Percentiles rank a stretch among this genome's conserved stretches.
Evolutionary conservation across 1,284 basidiomycete genomes (phyloP).

Genomic region (Moniliophthora roreri): DNA sequence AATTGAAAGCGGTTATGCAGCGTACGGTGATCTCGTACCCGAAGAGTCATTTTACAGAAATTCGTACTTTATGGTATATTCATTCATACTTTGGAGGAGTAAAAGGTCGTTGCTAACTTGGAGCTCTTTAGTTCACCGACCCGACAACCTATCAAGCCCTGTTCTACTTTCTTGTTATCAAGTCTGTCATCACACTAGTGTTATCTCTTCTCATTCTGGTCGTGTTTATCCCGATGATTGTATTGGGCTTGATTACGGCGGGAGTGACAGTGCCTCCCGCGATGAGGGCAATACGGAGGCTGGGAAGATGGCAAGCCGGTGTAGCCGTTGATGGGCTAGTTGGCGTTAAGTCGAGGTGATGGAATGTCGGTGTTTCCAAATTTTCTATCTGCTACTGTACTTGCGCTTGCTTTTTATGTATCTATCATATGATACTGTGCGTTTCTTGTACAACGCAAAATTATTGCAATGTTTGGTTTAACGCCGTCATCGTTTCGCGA

Average conservation of each 20-base stretch:
- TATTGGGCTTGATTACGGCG: constrained; percentile 29
- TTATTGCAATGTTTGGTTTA: too few species aligned
- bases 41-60: constrained; percentile 77
- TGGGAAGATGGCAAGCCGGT: constrained; percentile 80
- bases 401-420: too few species aligned
- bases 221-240: constrained; percentile 55
- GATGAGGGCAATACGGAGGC: constrained; percentile 57
- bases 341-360: constrained; percentile 31
- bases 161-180: constrained; percentile 84
- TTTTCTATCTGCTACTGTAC: too few species aligned
- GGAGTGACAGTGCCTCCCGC: constrained; percentile 65
- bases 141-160: constrained; percentile 76
- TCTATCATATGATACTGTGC: too few species aligned
- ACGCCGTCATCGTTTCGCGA: too few species aligned
- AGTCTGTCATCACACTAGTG: constrained; percentile 74
- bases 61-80: constrained; percentile 71
- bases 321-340: constrained; percentile 73
- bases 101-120: background rate
- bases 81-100: constrained; percentile 1
- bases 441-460: too few species aligned
- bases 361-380: too few species aligned
- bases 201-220: constrained; percentile 55
- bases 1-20: constrained; percentile 43
- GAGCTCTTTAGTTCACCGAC: constrained; percentile 61
- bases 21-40: constrained; percentile 30